These are phyloP conservation scores for Epichloe sibirici DNA, from an alignment of 2,329 filamentous ascomycete genomes.

Conservation along the genomic window DNA sequence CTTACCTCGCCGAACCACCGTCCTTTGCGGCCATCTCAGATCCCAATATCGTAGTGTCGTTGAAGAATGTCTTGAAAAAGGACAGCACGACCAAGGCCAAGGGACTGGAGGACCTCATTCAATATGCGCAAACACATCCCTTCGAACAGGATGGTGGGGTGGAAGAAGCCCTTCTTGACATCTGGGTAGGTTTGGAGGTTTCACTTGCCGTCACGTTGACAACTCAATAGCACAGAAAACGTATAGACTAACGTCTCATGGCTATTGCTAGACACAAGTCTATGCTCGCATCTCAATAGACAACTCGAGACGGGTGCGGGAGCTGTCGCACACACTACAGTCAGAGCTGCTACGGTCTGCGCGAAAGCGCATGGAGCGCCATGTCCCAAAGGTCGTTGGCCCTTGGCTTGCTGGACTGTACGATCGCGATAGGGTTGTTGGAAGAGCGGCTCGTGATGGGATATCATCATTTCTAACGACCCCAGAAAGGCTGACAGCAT, in stretches of 20 bases:
- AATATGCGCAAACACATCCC: slow-evolving; percentile 44
- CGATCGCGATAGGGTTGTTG: slow-evolving; percentile 68
- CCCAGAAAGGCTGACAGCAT: slow-evolving; percentile 61
- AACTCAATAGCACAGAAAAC: not conserved
- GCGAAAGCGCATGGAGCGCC: slow-evolving; percentile 73
- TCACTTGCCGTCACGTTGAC: too few species aligned
- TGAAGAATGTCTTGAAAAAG: slow-evolving; percentile 88
- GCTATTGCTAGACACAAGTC: slow-evolving; percentile 53
- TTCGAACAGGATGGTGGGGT: slow-evolving; percentile 46
- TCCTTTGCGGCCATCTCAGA: slow-evolving; percentile 68
- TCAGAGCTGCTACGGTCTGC: slow-evolving; percentile 46
- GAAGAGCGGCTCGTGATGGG: slow-evolving; percentile 65
- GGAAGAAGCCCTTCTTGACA: slow-evolving; percentile 74
- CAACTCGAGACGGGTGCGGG: slow-evolving; percentile 74
- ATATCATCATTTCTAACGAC: slow-evolving; percentile 64
- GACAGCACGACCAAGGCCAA: slow-evolving; percentile 86
- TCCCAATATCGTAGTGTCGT: slow-evolving; percentile 72
- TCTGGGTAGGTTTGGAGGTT: slow-evolving; percentile 52
- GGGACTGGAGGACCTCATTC: slow-evolving; percentile 73
- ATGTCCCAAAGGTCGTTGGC: slow-evolving; percentile 65
- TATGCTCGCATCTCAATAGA: slow-evolving; percentile 89
- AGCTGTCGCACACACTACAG: slow-evolving; percentile 70
- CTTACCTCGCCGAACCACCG: slow-evolving; percentile 77
- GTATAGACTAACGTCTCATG: not conserved
- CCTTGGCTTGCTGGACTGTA: slow-evolving; percentile 87